phyloP scores from a whole-genome alignment of 2,329 filamentous ascomycete species.

The Scytalidium sp. region DNA sequence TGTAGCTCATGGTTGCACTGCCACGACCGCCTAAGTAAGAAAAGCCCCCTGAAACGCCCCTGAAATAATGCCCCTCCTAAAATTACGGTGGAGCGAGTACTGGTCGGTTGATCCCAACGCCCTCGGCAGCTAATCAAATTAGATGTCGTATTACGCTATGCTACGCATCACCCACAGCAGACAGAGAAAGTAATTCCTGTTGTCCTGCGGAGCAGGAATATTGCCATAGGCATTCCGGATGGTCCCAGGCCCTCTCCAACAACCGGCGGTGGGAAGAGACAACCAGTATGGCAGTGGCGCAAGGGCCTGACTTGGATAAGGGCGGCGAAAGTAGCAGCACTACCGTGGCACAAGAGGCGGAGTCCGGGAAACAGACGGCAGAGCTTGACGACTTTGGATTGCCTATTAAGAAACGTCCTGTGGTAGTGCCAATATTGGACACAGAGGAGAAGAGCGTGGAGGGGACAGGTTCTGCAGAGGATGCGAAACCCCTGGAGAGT shows the following conservation, averaged over 20 bases:
- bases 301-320: background rate
- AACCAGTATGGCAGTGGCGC: background rate
- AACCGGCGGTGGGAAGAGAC: background rate
- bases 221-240: background rate
- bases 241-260: background rate
- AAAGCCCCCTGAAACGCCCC: too few relatives aligned
- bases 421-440: constrained; percentile 21
- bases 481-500: background rate
- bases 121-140: background rate
- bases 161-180: background rate
- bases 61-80: background rate
- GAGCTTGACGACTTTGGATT: constrained; percentile 72
- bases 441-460: constrained; percentile 9
- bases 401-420: constrained; percentile 52
- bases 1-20: too few relatives aligned
- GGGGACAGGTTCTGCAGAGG: constrained; percentile 7
- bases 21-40: too few relatives aligned
- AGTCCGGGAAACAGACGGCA: background rate
- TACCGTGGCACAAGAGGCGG: constrained; percentile 7
- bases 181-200: background rate
- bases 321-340: constrained; percentile 10
- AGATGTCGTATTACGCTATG: background rate
- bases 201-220: background rate
- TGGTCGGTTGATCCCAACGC: background rate
- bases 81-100: background rate